phyloP scores from a whole-genome alignment of 495 filamentous ascomycete species.

The Peziza echinospora region DNA sequence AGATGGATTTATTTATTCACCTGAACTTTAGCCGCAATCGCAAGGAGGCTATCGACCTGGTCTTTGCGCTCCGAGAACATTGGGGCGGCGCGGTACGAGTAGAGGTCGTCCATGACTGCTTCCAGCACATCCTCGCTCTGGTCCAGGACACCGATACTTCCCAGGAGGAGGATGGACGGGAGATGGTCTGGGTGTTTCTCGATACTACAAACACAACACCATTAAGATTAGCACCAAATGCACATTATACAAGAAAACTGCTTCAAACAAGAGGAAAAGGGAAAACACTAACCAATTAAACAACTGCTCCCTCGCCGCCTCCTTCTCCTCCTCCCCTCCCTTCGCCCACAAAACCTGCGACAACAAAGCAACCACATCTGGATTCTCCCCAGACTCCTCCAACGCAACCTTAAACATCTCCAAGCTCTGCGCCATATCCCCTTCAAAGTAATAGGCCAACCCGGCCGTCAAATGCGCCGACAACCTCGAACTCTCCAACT shows the following conservation, averaged over 20 bases:
- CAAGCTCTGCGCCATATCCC: conserved; percentile 42
- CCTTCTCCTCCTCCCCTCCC: conserved; percentile 49
- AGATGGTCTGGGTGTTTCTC: conserved; percentile 52
- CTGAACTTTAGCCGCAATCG: conserved; percentile 30
- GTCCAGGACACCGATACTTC: conserved; percentile 63
- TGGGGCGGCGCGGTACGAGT: neutral
- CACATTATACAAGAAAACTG: too few relatives aligned
- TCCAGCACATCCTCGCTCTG: conserved; percentile 53
- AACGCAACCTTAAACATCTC: conserved; percentile 64
- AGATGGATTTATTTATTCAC: too few relatives aligned
- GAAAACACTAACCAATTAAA: conserved; percentile 30
- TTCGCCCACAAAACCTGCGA: conserved; percentile 85
- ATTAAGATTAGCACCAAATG: neutral
- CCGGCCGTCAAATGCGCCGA: conserved; percentile 76
- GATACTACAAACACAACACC: conserved; percentile 26
- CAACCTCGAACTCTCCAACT: conserved; percentile 43
- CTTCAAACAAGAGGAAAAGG: neutral
- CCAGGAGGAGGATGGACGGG: conserved; percentile 54
- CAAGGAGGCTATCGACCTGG: conserved; percentile 35
- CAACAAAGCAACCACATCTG: conserved; percentile 72
- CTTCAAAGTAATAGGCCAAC: conserved; percentile 49
- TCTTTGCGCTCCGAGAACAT: conserved; percentile 2
- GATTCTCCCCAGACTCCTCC: conserved; percentile 50
- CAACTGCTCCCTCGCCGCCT: conserved; percentile 55
- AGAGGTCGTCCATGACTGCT: conserved; percentile 57